Conservation (phyloP, 2,329 filamentous ascomycete species). For the Xylariaceae sp. region DNA sequence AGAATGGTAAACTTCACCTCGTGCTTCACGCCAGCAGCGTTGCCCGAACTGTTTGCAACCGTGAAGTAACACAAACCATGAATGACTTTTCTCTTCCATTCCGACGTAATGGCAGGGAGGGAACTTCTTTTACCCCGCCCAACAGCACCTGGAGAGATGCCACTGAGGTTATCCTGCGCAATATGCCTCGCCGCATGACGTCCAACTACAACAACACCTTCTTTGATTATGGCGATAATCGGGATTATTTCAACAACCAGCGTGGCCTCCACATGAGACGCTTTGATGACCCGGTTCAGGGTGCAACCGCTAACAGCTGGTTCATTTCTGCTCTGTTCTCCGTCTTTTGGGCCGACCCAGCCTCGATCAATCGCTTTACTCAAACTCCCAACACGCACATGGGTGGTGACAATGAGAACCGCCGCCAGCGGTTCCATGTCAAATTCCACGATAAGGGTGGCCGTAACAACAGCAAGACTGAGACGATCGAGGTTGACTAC, state of each 20-base stretch:
- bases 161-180: conserved; percentile 36
- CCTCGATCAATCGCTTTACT: conserved; percentile 37
- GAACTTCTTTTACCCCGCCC: conserved; percentile 36
- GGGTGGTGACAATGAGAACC: conserved; percentile 16
- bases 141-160: conserved; percentile 42
- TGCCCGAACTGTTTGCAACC: conserved; percentile 38
- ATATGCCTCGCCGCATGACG: conserved; percentile 30
- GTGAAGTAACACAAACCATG: conserved; percentile 38
- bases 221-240: conserved; percentile 18
- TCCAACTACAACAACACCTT: conserved; percentile 32
- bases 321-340: conserved; percentile 44
- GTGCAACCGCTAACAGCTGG: conserved; percentile 42
- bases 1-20: conserved; percentile 45
- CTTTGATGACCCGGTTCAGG: conserved; percentile 44
- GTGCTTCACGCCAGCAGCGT: conserved; percentile 36
- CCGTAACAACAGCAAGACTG: conserved; percentile 38
- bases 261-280: conserved; percentile 21
- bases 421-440: conserved; percentile 27
- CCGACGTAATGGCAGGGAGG: conserved; percentile 26
- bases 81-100: conserved; percentile 41
- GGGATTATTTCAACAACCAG: conserved; percentile 19
- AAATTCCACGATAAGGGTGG: conserved; percentile 46
- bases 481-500: conserved; percentile 42
- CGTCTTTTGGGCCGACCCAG: conserved; percentile 43
- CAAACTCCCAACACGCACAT: conserved; percentile 13